Evolutionary conservation across 371 early-diverging fungal genomes (phyloP).

Genomic region (Mucor ambiguus): DNA sequence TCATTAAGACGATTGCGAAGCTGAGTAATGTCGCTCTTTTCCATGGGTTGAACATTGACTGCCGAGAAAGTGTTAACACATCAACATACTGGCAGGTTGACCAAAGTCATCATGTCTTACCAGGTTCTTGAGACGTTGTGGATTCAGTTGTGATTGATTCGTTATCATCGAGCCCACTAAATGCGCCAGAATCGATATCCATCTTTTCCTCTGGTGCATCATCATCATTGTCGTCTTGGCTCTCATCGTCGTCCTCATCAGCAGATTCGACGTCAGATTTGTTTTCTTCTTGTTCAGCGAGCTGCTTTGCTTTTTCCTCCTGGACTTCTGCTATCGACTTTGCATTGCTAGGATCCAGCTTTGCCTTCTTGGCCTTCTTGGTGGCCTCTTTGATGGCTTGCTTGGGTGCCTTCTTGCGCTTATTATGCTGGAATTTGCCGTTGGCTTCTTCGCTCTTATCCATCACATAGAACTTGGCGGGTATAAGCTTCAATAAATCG

Average conservation of each 20-base stretch:
- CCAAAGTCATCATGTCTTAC: constrained; percentile 11
- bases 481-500: constrained; percentile 69
- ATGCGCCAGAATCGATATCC: constrained; percentile 32
- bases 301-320: constrained; percentile 29
- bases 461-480: constrained; percentile 72
- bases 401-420: constrained; percentile 76
- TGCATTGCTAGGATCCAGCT: constrained; percentile 41
- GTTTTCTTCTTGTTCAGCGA: constrained; percentile 31
- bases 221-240: constrained; percentile 14
- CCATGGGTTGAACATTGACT: constrained; percentile 40
- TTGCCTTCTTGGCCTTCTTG: constrained; percentile 78
- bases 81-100: too few relatives aligned
- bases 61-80: neutral
- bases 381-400: constrained; percentile 76
- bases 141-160: constrained; percentile 35
- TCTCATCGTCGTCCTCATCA: constrained; percentile 22
- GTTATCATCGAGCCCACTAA: constrained; percentile 35
- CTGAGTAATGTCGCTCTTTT: constrained; percentile 59
- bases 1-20: constrained; percentile 71
- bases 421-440: constrained; percentile 68
- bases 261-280: constrained; percentile 30
- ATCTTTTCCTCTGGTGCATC: constrained; percentile 37
- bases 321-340: constrained; percentile 30
- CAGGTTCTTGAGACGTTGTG: constrained; percentile 32
- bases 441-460: constrained; percentile 56